Evolutionary conservation across 768 basidiomycete species (phyloP).

Genomic region (Boletus edulis): DNA sequence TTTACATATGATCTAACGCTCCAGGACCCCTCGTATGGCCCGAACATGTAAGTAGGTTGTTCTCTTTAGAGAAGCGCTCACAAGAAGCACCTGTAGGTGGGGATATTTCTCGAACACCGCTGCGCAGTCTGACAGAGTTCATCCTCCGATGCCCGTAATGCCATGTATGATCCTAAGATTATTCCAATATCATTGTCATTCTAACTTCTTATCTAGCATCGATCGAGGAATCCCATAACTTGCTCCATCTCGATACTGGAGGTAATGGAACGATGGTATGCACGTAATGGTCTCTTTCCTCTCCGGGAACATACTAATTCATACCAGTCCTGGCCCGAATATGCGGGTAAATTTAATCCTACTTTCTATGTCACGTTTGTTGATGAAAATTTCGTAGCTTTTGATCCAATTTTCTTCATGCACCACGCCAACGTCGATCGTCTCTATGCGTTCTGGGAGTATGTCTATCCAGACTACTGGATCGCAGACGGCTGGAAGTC

Average conservation of each 20-base stretch:
- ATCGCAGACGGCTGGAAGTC: constrained; percentile 12
- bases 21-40: constrained; percentile 5
- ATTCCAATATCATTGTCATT: not conserved
- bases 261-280: constrained; percentile 20
- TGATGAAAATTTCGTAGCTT: not conserved
- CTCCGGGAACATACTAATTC: not conserved
- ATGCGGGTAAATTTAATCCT: constrained; percentile 7
- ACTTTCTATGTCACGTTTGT: not conserved
- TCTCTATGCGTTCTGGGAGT: constrained; percentile 18
- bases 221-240: constrained; percentile 20
- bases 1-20: constrained; percentile 17
- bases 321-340: constrained; percentile 8
- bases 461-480: constrained; percentile 18
- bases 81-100: constrained; percentile 5
- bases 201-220: constrained; percentile 9
- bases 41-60: constrained; percentile 13
- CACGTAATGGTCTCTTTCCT: not conserved
- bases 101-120: constrained; percentile 12
- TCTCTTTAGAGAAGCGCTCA: not conserved
- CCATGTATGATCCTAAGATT: not conserved
- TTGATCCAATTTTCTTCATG: constrained; percentile 16
- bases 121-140: not conserved
- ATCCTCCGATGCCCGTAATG: not conserved
- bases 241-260: constrained; percentile 15
- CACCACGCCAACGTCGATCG: constrained; percentile 19